phyloP scores from a whole-genome alignment of 2,329 filamentous ascomycete species.

The Nemania bipapillata region DNA sequence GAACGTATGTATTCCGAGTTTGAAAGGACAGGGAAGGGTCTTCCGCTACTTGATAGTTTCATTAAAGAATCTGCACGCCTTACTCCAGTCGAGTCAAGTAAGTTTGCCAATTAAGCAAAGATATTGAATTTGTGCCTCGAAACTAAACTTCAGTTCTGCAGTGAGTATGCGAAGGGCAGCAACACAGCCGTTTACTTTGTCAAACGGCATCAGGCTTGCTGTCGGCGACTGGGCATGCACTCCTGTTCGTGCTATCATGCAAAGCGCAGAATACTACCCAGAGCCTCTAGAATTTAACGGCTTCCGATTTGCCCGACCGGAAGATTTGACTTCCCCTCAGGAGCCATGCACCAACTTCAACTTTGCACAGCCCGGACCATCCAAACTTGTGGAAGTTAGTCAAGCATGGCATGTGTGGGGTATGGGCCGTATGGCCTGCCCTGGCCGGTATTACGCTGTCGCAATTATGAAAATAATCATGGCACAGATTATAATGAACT shows the following conservation, averaged over 20 bases:
- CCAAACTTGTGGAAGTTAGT: conserved; percentile 22
- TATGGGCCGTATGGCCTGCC: conserved; percentile 35
- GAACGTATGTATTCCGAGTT: not conserved
- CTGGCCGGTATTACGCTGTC: conserved; percentile 31
- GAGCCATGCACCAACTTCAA: no score
- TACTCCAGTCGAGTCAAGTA: conserved; percentile 41
- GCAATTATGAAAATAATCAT: conserved; percentile 39
- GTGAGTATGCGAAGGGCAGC: conserved; percentile 33
- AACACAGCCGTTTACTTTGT: conserved; percentile 21
- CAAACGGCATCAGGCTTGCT: conserved; percentile 26
- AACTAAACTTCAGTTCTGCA: not conserved
- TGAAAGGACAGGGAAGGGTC: conserved; percentile 3
- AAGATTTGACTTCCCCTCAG: no score
- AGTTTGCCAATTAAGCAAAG: not conserved
- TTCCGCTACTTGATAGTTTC: conserved; percentile 46
- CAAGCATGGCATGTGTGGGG: conserved; percentile 33
- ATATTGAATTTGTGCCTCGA: not conserved
- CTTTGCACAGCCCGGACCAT: conserved; percentile 23
- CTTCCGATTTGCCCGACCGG: conserved; percentile 37
- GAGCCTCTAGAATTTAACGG: conserved; percentile 17
- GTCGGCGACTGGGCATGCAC: conserved; percentile 36
- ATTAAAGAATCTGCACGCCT: conserved; percentile 45
- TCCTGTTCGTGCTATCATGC: conserved; percentile 26
- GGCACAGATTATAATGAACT: conserved; percentile 32
- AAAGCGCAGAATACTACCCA: not conserved